Percentiles rank a stretch among this genome's conserved stretches.
Conservation (phyloP, 2,329 filamentous ascomycete genomes). For the Dothideomycetes sp. region DNA sequence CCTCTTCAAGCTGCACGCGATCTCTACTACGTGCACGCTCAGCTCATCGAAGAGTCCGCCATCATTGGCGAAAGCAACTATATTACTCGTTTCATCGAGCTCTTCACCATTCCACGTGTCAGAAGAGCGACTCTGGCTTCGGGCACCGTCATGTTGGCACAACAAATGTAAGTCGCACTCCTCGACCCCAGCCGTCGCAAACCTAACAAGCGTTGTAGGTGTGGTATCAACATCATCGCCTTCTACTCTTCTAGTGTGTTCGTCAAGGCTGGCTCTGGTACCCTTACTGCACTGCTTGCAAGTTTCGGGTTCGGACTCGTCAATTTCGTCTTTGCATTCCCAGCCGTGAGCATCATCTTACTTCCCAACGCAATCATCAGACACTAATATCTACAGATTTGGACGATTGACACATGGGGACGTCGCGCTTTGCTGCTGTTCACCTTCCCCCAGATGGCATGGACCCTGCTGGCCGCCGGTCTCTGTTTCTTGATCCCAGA, state of each 20-base stretch:
- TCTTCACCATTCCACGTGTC: slow-evolving; percentile 59
- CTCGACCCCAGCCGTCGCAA: neutral
- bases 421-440: slow-evolving; percentile 26
- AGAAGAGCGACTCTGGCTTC: slow-evolving; percentile 65
- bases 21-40: slow-evolving; percentile 29
- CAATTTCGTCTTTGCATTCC: slow-evolving; percentile 48
- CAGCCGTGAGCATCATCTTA: too few relatives aligned
- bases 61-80: slow-evolving; percentile 24
- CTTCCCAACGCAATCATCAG: too few relatives aligned
- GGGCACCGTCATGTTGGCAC: slow-evolving; percentile 64
- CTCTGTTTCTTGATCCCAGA: slow-evolving; percentile 33
- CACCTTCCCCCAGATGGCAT: slow-evolving; percentile 41
- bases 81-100: slow-evolving; percentile 37
- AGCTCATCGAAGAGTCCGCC: slow-evolving; percentile 22
- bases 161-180: slow-evolving; percentile 36
- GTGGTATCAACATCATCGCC: slow-evolving; percentile 29
- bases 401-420: slow-evolving; percentile 33
- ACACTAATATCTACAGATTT: too few relatives aligned
- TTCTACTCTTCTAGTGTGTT: slow-evolving; percentile 14
- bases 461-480: slow-evolving; percentile 36
- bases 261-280: slow-evolving; percentile 15
- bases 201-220: too few relatives aligned
- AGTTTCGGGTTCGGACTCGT: slow-evolving; percentile 49
- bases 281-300: slow-evolving; percentile 33
- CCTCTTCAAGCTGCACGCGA: slow-evolving; percentile 31